Conservation (phyloP, 768 basidiomycete genomes). For the Heimioporus sp. region DNA sequence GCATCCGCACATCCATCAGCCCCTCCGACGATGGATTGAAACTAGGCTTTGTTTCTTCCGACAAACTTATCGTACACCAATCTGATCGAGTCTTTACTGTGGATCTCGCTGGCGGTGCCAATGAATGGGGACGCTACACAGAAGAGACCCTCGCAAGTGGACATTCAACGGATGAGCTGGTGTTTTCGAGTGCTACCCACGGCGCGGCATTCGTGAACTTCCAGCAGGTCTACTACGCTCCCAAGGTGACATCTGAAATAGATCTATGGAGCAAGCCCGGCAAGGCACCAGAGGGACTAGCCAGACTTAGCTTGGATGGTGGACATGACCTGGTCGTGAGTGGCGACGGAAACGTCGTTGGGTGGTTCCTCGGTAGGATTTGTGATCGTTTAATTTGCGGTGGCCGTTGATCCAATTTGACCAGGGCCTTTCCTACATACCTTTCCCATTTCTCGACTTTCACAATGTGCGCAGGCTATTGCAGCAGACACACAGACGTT, state of each 20-base stretch:
- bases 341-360: slow-evolving; percentile 59
- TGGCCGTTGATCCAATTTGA: not conserved
- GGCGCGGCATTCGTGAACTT: slow-evolving; percentile 67
- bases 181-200: slow-evolving; percentile 38
- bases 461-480: slow-evolving; percentile 47
- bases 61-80: slow-evolving; percentile 62
- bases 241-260: slow-evolving; percentile 41
- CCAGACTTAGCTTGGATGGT: slow-evolving; percentile 67
- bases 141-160: slow-evolving; percentile 53
- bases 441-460: slow-evolving; percentile 52
- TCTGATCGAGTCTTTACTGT: slow-evolving; percentile 46
- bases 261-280: slow-evolving; percentile 69
- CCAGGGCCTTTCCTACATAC: slow-evolving; percentile 42
- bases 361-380: slow-evolving; percentile 69
- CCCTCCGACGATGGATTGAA: slow-evolving; percentile 40
- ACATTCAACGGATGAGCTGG: slow-evolving; percentile 56
- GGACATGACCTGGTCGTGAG: slow-evolving; percentile 70
- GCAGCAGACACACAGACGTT: slow-evolving; percentile 50
- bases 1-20: slow-evolving; percentile 52
- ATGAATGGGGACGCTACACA: slow-evolving; percentile 46
- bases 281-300: slow-evolving; percentile 59
- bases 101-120: slow-evolving; percentile 45
- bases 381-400: not conserved
- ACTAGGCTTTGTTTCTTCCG: slow-evolving; percentile 55
- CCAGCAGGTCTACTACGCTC: slow-evolving; percentile 61